Evolutionary conservation across 768 basidiomycete genomes (phyloP).

Genomic region (Cystobasidium tubakii): DNA sequence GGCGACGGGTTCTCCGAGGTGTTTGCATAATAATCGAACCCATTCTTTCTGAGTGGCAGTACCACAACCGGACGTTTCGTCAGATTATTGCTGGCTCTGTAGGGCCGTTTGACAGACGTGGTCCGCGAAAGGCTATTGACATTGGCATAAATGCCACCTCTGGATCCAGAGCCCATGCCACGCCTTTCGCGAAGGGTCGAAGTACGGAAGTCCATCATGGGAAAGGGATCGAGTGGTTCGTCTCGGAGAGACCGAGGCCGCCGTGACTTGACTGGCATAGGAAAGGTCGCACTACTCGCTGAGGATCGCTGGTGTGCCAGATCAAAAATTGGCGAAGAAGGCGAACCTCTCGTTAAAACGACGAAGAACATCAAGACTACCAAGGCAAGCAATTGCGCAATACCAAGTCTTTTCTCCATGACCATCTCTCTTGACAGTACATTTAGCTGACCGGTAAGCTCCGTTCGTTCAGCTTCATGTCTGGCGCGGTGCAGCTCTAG

Average conservation of each 20-base stretch:
- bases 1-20: not conserved
- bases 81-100: slow-evolving; percentile 10
- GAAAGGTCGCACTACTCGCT: not conserved
- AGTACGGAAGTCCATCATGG: not conserved
- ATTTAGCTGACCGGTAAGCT: slow-evolving; percentile 65
- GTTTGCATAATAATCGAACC: not conserved
- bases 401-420: slow-evolving; percentile 80
- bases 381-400: slow-evolving; percentile 77
- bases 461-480: slow-evolving; percentile 65
- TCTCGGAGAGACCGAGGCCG: slow-evolving; percentile 19
- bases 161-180: not conserved
- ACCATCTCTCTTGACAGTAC: slow-evolving; percentile 76
- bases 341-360: slow-evolving; percentile 71
- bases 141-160: not conserved
- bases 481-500: slow-evolving; percentile 64
- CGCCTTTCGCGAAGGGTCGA: not conserved
- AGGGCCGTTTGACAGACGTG: not conserved
- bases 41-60: not conserved
- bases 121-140: not conserved
- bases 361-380: slow-evolving; percentile 80
- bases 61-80: not conserved
- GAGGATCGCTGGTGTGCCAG: slow-evolving; percentile 10
- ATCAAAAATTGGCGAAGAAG: slow-evolving; percentile 41
- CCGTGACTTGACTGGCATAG: not conserved
- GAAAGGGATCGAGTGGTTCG: not conserved